Base-by-base conservation (phyloP, 352 stramenopile genomes). In the Elongisporangium anandrum region DNA sequence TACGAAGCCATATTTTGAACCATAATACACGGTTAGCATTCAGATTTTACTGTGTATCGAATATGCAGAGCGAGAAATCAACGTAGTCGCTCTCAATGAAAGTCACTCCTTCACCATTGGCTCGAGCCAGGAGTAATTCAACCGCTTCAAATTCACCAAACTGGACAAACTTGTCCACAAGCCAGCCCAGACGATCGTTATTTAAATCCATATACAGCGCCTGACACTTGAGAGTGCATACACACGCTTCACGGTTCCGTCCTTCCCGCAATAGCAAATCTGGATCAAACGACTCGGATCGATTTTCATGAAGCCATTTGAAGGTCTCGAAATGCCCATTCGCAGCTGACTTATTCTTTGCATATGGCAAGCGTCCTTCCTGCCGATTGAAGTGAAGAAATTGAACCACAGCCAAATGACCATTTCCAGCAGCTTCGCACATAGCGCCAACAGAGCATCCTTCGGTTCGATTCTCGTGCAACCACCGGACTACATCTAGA, bases 311-410 rank as follows among this genome's bases (percentile, higher is more conserved):
- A 15, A 41, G 29, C 29, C 29, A 41, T 15, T 41, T 41, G 9
- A 41, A 41, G 9, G 9, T 9, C 4, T 15, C 29, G 9, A 41
- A 41, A 41, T 41, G 29, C 4, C 29, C 29, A 1, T 45, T 1
- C 8, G 7, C 13, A 5, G 24, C 24, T 8, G 52, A 19, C 3
- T 45, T 15, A 21, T 9, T 13, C 52, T 48, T 41, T 5, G 52
- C 21, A 9, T 45, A 26, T 10, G 6, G 38, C 3, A 7, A 22
- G 24, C 52, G 47, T 39, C 52, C 22, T 56, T 56, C 52, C 4
- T 41, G 22, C 16, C 24, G 22, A 39, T 45, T 56, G 8, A 20
- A 10, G 24, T 56, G 52, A 3, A 56, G 21, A 45, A 56, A 56
- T 13, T 56, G 38, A 19, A 47, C 22, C 17, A 56, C 45, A 20